Conservation (phyloP, 768 basidiomycete genomes). For the Tephrocybe sp. region DNA sequence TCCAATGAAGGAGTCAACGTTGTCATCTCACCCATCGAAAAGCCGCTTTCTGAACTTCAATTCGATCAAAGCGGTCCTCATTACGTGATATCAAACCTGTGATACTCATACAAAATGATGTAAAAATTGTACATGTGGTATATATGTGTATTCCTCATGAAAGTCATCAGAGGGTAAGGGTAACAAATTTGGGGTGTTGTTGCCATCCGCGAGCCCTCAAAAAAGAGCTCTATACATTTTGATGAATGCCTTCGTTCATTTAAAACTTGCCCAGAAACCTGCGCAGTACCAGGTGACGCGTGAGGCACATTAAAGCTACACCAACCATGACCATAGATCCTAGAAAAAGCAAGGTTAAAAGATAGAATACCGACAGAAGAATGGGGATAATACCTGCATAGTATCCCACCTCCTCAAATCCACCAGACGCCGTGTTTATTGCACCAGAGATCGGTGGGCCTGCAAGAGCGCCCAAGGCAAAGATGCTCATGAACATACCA, state of each 20-base stretch:
- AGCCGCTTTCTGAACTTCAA: conserved; percentile 5
- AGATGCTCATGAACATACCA: conserved; percentile 61
- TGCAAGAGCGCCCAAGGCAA: conserved; percentile 59
- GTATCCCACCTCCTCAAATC: conserved; percentile 49
- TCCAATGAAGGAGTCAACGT: not conserved
- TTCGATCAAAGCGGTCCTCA: conserved; percentile 3
- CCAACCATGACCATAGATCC: conserved; percentile 19
- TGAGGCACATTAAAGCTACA: conserved; percentile 14
- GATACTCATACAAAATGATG: too few relatives aligned
- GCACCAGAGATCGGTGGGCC: conserved; percentile 77
- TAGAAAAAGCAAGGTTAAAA: not conserved
- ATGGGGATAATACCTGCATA: conserved; percentile 17
- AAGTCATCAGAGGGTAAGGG: too few relatives aligned
- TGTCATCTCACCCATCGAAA: not conserved
- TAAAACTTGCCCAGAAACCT: conserved; percentile 17
- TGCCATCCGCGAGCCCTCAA: too few relatives aligned
- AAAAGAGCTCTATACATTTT: too few relatives aligned
- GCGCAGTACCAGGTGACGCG: conserved; percentile 16
- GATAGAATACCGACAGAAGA: not conserved
- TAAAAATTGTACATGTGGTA: too few relatives aligned
- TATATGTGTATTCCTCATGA: too few relatives aligned
- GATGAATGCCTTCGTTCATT: not conserved
- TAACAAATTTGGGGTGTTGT: too few relatives aligned
- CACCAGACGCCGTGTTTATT: conserved; percentile 50
- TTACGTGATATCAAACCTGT: not conserved